phyloP scores from a whole-genome alignment of 2,329 filamentous ascomycete species.

The Furcasterigmium furcatum region DNA sequence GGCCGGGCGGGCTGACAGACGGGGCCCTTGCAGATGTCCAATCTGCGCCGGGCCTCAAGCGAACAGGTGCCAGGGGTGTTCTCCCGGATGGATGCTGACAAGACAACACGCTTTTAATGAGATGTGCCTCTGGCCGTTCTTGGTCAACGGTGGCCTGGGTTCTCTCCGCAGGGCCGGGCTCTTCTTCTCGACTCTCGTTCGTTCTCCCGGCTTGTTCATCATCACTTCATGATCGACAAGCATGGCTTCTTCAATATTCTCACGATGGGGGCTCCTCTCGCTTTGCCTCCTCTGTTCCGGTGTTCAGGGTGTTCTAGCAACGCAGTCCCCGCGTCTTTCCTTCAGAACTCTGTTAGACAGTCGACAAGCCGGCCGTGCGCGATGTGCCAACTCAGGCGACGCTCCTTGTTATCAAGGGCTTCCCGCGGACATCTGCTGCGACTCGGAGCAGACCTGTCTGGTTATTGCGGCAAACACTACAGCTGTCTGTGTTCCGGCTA shows the following conservation, averaged over 20 bases:
- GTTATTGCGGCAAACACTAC: conserved; percentile 61
- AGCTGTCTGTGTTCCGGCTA: conserved; percentile 66
- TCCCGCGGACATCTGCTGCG: conserved; percentile 67
- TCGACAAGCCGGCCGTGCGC: neutral
- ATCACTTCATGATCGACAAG: too few species aligned
- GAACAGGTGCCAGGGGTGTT: too few species aligned
- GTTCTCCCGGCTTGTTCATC: too few species aligned
- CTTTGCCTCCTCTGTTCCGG: neutral
- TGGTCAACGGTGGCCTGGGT: neutral
- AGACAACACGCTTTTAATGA: neutral
- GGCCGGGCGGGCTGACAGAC: neutral
- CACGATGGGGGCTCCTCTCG: neutral
- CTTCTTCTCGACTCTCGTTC: neutral
- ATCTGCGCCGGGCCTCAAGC: neutral
- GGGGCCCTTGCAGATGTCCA: neutral
- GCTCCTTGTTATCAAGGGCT: conserved; percentile 27
- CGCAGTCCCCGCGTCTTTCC: neutral
- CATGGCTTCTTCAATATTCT: neutral
- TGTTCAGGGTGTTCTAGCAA: neutral
- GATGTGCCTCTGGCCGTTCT: neutral
- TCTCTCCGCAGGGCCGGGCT: neutral
- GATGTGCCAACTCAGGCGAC: conserved; percentile 8
- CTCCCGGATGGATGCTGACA: neutral
- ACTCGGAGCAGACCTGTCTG: conserved; percentile 49
- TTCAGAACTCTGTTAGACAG: neutral